Evolutionary conservation across 768 basidiomycete genomes (phyloP), one percentile per base, ranked within the genome.

Genomic region (Amanita pallidorosea): DNA sequence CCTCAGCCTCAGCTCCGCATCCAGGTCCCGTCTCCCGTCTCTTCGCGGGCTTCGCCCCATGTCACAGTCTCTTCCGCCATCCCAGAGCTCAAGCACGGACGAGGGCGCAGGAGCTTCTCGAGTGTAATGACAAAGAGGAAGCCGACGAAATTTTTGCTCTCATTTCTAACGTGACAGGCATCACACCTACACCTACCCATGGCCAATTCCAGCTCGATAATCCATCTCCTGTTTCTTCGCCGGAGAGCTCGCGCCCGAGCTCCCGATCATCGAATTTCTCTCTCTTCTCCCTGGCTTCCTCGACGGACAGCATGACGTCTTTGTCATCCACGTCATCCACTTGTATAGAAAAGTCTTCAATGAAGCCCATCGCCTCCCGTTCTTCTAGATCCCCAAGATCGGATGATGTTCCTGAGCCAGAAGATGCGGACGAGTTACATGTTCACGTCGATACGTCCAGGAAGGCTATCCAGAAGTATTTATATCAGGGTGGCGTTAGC

Each of bases 401-500:
- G 25, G 31, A 20, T 33, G 29, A 38, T 33, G n/a, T 36, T 42
- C n/a, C 52, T 37, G 41, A 45, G 36, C 31, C 49, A 25, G 27
- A 9, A 25, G 23, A 27, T 12, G 50, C 52, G 25, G 35, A 56
- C 45, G 55, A 49, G 46, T 18, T 55, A 20, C 6, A 36, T 9
- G 57, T 65, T 3, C 51, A 62, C 54, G 54, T 64, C n/a, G 58
- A 66, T 46, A 59, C 47, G 33, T 46, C 55, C 15, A 63, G 63
- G 49, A 62, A 59, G 31, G 52, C 63, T 9, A 56, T 63, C 13
- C 66, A 63, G 12, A 67, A 63, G 29, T 73, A 71, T 57, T 60
- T 69, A 12, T 73, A 73, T 55, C 64, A 66, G 53, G 72, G 70
- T 42, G 72, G 72, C 12, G 62, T 68, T 35, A 72, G 70, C 60